Conservation (phyloP, 352 stramenopile species). For the Hyaloperonospora arabidopsidis region DNA sequence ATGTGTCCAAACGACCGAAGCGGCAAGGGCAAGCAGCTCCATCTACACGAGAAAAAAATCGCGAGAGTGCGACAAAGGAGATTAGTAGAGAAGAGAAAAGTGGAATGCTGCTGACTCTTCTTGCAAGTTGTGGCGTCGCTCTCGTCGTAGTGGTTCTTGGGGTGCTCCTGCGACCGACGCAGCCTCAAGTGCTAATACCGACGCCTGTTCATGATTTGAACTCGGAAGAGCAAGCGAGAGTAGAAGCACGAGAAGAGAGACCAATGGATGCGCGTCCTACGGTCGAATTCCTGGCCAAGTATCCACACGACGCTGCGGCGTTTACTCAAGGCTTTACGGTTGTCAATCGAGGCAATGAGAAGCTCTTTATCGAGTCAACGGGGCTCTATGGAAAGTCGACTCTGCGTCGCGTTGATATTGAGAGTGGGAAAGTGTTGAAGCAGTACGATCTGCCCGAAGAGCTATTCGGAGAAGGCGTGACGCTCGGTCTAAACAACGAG, state of each 20-base stretch:
- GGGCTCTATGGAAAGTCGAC: constrained; percentile 85
- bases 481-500: constrained; percentile 52
- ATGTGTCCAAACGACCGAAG: constrained; percentile 12
- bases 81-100: constrained; percentile 6
- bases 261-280: constrained; percentile 16
- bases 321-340: constrained; percentile 83
- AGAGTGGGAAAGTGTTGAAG: constrained; percentile 69
- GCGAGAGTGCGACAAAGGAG: constrained; percentile 2
- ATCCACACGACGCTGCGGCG: constrained; percentile 68
- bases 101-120: constrained; percentile 24
- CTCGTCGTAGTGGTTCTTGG: constrained; percentile 24
- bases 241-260: constrained; percentile 13
- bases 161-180: constrained; percentile 15
- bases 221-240: constrained; percentile 10
- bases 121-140: constrained; percentile 29
- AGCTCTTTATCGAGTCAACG: constrained; percentile 89
- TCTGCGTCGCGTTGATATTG: constrained; percentile 81
- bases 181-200: constrained; percentile 3
- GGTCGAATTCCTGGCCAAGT: constrained; percentile 59
- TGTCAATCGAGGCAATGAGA: constrained; percentile 45
- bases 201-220: constrained; percentile 8
- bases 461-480: constrained; percentile 90
- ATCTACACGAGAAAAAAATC: constrained; percentile 11
- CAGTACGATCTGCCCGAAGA: constrained; percentile 45
- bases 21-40: constrained; percentile 6